phyloP scores from a whole-genome alignment of 306 rosid species.

The Pueraria montana region DNA sequence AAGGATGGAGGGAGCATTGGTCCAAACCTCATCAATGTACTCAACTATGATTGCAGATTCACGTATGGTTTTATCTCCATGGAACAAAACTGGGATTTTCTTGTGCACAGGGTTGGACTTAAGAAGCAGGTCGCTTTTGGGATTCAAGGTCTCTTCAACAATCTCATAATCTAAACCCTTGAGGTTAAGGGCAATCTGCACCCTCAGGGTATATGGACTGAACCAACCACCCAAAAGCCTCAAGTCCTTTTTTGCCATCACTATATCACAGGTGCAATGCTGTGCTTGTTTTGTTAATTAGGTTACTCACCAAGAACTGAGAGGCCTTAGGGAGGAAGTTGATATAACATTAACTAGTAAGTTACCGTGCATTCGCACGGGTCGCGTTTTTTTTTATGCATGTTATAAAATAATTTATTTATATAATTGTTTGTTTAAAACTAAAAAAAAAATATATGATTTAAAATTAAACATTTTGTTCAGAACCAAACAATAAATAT shows the following conservation, averaged over 20 bases:
- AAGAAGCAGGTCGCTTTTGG: conserved; percentile 68
- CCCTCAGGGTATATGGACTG: conserved; percentile 60
- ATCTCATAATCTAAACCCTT: conserved; percentile 59
- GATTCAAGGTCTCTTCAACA: conserved; percentile 47
- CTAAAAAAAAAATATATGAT: too few relatives aligned
- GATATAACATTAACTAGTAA: too few relatives aligned
- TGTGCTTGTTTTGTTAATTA: too few relatives aligned
- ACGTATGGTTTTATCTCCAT: conserved; percentile 53
- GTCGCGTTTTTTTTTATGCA: too few relatives aligned
- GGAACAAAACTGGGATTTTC: conserved; percentile 73
- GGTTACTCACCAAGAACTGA: too few relatives aligned
- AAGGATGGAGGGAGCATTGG: conserved; percentile 58
- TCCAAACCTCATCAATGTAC: conserved; percentile 68
- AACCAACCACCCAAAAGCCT: too few relatives aligned
- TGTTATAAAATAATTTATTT: too few relatives aligned
- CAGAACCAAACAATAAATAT: too few relatives aligned
- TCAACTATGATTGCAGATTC: conserved; percentile 69
- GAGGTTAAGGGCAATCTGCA: conserved; percentile 57
- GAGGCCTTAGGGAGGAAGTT: background rate
- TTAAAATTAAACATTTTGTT: too few relatives aligned
- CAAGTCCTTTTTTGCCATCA: too few relatives aligned
- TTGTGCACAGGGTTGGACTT: conserved; percentile 67
- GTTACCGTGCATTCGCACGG: too few relatives aligned
- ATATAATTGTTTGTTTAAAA: too few relatives aligned
- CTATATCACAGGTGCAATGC: conserved; percentile 21